Percentiles rank a stretch among this genome's conserved stretches.
These are phyloP conservation scores for Apiospora rasikravindrae DNA, from an alignment of 2,329 filamentous ascomycete species.

Conservation along the genomic window DNA sequence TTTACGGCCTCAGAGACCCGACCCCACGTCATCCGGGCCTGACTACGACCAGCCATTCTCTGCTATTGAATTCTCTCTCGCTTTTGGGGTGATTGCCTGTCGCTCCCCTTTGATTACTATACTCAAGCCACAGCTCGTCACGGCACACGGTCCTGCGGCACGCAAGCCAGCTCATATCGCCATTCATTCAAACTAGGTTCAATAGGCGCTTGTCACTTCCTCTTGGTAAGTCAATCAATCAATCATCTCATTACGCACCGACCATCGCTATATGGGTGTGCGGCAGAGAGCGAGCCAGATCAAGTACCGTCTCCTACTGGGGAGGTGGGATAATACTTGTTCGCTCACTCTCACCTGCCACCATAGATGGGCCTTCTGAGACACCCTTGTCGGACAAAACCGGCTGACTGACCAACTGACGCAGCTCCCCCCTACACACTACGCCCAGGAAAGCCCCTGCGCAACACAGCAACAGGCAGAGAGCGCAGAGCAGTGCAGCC, in stretches of 20 bases:
- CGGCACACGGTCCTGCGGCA: slow-evolving; percentile 9
- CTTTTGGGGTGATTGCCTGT: background rate
- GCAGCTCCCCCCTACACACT: slow-evolving; percentile 1
- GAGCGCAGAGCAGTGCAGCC: too few species aligned
- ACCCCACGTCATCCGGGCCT: slow-evolving; percentile 9
- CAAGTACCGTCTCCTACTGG: slow-evolving; percentile 11
- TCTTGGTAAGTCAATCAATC: slow-evolving; percentile 15
- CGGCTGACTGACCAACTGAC: slow-evolving; percentile 19
- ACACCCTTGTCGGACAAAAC: slow-evolving; percentile 18
- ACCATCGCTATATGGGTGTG: background rate
- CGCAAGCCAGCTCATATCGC: background rate
- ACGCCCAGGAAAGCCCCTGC: slow-evolving; percentile 16
- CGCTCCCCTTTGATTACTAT: background rate
- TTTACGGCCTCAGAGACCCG: background rate
- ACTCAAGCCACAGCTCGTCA: slow-evolving; percentile 7
- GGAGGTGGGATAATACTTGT: slow-evolving; percentile 12
- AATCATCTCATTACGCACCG: slow-evolving; percentile 12
- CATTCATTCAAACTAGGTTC: slow-evolving; percentile 13
- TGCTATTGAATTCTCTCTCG: slow-evolving; percentile 3
- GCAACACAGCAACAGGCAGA: background rate
- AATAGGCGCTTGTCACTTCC: slow-evolving; percentile 11
- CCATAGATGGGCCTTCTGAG: slow-evolving; percentile 8
- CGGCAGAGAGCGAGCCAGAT: background rate
- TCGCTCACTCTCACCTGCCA: slow-evolving; percentile 13
- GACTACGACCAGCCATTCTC: background rate